A percentile compares a stretch with the other conserved stretches of the same genome.
These are phyloP conservation scores for Phytophthora sansomeana DNA, from an alignment of 352 stramenopile genomes.

Conservation along the genomic window DNA sequence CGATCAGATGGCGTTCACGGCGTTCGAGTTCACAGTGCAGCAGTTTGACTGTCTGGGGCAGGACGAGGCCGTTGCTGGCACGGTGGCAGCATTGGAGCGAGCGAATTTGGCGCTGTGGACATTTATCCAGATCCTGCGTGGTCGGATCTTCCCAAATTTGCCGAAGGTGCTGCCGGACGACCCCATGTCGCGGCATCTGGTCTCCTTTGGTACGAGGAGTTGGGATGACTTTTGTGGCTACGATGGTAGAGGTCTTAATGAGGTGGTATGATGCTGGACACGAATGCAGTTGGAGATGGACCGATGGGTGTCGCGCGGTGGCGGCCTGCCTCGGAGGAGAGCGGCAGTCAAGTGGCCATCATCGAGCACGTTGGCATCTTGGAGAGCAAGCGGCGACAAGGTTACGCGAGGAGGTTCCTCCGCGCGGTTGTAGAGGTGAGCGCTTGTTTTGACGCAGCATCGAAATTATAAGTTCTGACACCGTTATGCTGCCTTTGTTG, in stretches of 20 bases:
- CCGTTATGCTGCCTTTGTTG: conserved; percentile 18
- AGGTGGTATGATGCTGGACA: conserved; percentile 14
- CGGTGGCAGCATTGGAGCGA: conserved; percentile 27
- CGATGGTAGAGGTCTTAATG: conserved; percentile 12
- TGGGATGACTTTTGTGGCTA: not conserved
- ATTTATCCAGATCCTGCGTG: conserved; percentile 62
- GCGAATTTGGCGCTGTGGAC: conserved; percentile 52
- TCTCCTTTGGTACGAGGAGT: conserved; percentile 65
- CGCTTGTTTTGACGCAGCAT: not conserved
- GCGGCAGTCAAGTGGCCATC: conserved; percentile 46
- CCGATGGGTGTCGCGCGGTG: conserved; percentile 70
- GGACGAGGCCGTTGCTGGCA: conserved; percentile 31
- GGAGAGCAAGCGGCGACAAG: conserved; percentile 55
- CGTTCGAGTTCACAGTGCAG: conserved; percentile 59
- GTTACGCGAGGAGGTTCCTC: conserved; percentile 63
- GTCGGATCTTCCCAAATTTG: conserved; percentile 50
- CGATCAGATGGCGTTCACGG: conserved; percentile 41
- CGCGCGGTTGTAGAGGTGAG: conserved; percentile 57
- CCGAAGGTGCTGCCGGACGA: conserved; percentile 46
- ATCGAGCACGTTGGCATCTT: conserved; percentile 74
- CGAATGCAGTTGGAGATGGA: conserved; percentile 65
- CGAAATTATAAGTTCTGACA: conserved; percentile 7
- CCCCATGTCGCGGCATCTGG: conserved; percentile 52
- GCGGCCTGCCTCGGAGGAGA: conserved; percentile 49
- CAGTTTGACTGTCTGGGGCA: conserved; percentile 58